Evolutionary conservation across 2,329 filamentous ascomycete genomes (phyloP).

Genomic region (Trichoderma breve): DNA sequence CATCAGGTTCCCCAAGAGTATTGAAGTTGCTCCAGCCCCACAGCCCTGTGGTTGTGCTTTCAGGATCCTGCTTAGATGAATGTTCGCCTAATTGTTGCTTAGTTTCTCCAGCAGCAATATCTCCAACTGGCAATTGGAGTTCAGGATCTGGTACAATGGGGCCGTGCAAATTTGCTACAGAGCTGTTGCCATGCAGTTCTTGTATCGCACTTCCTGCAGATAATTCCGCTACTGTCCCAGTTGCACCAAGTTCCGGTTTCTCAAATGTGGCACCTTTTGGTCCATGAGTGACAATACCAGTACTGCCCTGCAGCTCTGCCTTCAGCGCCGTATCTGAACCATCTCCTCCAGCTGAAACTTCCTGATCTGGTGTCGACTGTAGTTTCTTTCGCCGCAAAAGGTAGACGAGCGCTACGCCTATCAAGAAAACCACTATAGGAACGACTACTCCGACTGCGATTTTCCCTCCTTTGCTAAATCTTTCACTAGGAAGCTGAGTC

Average conservation of each 20-base stretch:
- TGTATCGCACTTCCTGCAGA: neutral
- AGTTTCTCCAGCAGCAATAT: neutral
- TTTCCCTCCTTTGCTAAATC: neutral
- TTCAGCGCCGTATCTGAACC: neutral
- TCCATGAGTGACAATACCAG: neutral
- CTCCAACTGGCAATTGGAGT: neutral
- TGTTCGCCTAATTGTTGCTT: neutral
- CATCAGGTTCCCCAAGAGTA: neutral
- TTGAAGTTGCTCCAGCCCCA: neutral
- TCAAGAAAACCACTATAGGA: neutral
- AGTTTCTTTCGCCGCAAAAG: neutral
- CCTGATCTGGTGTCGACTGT: neutral
- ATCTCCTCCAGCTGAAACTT: neutral
- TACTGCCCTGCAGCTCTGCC: neutral
- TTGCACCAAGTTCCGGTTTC: neutral
- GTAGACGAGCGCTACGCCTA: neutral
- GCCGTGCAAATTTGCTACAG: neutral
- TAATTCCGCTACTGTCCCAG: neutral
- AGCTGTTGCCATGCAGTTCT: neutral
- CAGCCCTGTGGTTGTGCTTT: neutral
- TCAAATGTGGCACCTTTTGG: neutral
- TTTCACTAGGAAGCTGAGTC: neutral
- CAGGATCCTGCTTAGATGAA: neutral
- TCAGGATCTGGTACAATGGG: neutral
- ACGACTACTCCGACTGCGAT: neutral